phyloP scores from a whole-genome alignment of 768 basidiomycete genomes.

The Dacryopinax spathularia region DNA sequence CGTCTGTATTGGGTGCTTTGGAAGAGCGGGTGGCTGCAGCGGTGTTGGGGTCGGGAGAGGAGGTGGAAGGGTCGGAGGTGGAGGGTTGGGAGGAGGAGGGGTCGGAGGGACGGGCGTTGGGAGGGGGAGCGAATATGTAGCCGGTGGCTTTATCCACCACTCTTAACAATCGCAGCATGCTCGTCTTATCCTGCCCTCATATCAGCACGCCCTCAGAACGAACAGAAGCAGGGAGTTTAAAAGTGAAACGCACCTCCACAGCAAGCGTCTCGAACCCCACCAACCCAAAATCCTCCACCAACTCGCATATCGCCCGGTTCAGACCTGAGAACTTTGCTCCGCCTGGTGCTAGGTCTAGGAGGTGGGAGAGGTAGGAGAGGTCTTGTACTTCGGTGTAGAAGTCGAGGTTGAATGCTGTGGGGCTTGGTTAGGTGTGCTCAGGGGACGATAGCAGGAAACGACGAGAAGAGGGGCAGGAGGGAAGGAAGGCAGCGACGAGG shows the following conservation, averaged over 20 bases:
- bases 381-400: slow-evolving; percentile 99
- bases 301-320: slow-evolving; percentile 77
- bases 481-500: not conserved
- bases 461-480: not conserved
- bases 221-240: not conserved
- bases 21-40: slow-evolving; percentile 19
- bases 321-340: slow-evolving; percentile 60
- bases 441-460: not conserved
- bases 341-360: slow-evolving; percentile 39
- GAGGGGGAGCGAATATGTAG: slow-evolving; percentile 64
- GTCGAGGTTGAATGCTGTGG: slow-evolving; percentile 83
- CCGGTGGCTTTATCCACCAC: slow-evolving; percentile 85
- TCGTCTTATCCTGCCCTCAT: slow-evolving; percentile 62
- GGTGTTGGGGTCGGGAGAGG: slow-evolving; percentile 25
- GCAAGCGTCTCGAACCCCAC: slow-evolving; percentile 95
- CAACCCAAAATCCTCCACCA: slow-evolving; percentile 86
- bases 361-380: slow-evolving; percentile 69
- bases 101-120: slow-evolving; percentile 22
- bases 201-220: not conserved
- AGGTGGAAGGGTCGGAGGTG: slow-evolving; percentile 24
- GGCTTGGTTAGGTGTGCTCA: not conserved
- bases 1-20: slow-evolving; percentile 42
- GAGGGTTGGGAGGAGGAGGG: slow-evolving; percentile 22
- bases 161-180: slow-evolving; percentile 78
- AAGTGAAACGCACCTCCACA: slow-evolving; percentile 53